Evolutionary conservation across 345 rosid species (phyloP).

Genomic region (Populus pruinosa): DNA sequence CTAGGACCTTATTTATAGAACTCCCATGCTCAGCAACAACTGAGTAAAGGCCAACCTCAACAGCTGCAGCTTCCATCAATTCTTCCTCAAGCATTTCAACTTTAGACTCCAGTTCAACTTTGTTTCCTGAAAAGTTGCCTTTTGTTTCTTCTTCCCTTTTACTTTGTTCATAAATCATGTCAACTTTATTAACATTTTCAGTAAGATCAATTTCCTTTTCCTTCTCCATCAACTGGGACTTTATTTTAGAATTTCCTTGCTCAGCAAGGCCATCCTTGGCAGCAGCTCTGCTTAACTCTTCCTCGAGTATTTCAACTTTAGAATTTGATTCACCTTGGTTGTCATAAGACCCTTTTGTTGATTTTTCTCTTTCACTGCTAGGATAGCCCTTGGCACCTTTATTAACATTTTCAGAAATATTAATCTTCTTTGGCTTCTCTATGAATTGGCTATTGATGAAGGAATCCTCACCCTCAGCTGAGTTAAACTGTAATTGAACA

Average conservation of each 20-base stretch:
- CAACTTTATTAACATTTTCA: slow-evolving; percentile 14
- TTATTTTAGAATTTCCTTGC: slow-evolving; percentile 59
- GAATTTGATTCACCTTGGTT: slow-evolving; percentile 38
- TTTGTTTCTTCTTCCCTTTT: slow-evolving; percentile 12
- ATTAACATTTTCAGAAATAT: slow-evolving; percentile 23
- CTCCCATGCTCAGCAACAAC: slow-evolving; percentile 90
- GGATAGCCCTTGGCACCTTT: slow-evolving; percentile 7
- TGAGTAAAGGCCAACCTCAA: slow-evolving; percentile 84
- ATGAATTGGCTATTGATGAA: slow-evolving; percentile 16
- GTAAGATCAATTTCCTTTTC: slow-evolving; percentile 25
- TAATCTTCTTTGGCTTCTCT: slow-evolving; percentile 22
- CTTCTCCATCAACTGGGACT: slow-evolving; percentile 40
- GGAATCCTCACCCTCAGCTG: slow-evolving; percentile 26
- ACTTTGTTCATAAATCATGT: slow-evolving; percentile 8
- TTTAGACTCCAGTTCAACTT: slow-evolving; percentile 43
- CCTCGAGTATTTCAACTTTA: slow-evolving; percentile 54
- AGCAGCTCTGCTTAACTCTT: slow-evolving; percentile 71
- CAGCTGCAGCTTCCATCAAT: slow-evolving; percentile 80
- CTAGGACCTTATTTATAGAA: slow-evolving; percentile 74
- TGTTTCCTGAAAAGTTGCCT: slow-evolving; percentile 29
- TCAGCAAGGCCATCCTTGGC: slow-evolving; percentile 67
- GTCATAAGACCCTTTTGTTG: slow-evolving; percentile 23
- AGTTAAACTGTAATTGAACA: slow-evolving; percentile 46
- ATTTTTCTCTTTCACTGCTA: slow-evolving; percentile 15
- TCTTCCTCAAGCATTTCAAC: slow-evolving; percentile 77